Evolutionary conservation across 1,139 yeast species (phyloP).

Genomic region (Pichia sp.): DNA sequence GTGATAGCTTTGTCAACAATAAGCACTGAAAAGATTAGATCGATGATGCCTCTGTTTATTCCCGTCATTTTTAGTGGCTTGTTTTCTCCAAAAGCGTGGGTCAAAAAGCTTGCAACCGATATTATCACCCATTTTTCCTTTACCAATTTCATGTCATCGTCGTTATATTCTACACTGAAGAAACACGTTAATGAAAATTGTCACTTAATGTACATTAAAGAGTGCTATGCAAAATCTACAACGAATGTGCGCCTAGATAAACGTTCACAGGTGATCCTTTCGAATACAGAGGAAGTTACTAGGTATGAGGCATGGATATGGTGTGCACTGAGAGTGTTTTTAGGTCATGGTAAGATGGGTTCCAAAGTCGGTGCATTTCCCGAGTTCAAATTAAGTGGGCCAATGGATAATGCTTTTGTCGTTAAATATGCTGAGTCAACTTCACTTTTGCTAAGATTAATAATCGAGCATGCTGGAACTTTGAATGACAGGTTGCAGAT

Average conservation of each 20-base stretch:
- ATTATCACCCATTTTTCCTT: conserved; percentile 53
- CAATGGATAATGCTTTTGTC: conserved; percentile 62
- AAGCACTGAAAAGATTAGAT: conserved; percentile 41
- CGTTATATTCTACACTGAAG: conserved; percentile 61
- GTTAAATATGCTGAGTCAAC: conserved; percentile 79
- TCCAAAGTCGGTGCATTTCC: conserved; percentile 91
- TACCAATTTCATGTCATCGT: conserved; percentile 38
- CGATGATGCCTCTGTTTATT: conserved; percentile 48
- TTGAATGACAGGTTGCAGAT: conserved; percentile 66
- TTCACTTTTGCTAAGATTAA: conserved; percentile 67
- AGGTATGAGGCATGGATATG: conserved; percentile 84
- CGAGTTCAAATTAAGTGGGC: conserved; percentile 65
- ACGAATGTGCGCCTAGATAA: conserved; percentile 23
- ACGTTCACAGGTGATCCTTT: conserved; percentile 25
- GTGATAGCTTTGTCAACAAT: conserved; percentile 52
- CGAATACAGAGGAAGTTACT: conserved; percentile 35
- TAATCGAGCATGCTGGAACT: conserved; percentile 63
- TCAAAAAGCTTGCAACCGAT: conserved; percentile 82
- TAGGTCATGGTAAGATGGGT: conserved; percentile 86
- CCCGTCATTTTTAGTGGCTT: conserved; percentile 59
- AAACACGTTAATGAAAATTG: conserved; percentile 56
- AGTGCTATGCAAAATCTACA: conserved; percentile 21
- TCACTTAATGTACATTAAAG: conserved; percentile 41
- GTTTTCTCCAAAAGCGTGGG: conserved; percentile 59
- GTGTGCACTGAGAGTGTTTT: conserved; percentile 67